phyloP scores from a whole-genome alignment of 345 rosid species.

The Jatropha curcas region DNA sequence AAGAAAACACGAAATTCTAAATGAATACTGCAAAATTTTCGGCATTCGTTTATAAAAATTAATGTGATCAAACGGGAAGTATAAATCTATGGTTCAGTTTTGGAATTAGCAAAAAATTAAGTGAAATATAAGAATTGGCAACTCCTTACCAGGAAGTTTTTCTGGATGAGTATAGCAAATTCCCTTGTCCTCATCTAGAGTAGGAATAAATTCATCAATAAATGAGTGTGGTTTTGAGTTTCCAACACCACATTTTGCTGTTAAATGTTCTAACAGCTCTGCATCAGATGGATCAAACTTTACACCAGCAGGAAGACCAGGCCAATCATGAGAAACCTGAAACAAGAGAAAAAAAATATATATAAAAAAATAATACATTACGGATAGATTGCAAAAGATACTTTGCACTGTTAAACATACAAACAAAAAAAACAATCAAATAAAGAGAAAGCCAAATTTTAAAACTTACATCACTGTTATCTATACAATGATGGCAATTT shows the following conservation, averaged over 20 bases:
- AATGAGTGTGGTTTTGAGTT: slow-evolving; percentile 50
- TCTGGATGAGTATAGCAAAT: slow-evolving; percentile 90
- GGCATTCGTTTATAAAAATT: no score
- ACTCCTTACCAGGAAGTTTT: slow-evolving; percentile 78
- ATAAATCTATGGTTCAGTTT: not conserved
- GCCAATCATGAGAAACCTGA: slow-evolving; percentile 75
- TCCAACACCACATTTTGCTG: slow-evolving; percentile 71
- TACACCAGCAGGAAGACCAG: slow-evolving; percentile 89
- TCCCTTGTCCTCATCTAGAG: slow-evolving; percentile 64
- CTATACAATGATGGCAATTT: slow-evolving; percentile 59
- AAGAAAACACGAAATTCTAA: no score
- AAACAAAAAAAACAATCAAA: not conserved
- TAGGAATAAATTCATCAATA: slow-evolving; percentile 68
- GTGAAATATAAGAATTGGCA: not conserved
- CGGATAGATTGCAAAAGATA: not conserved
- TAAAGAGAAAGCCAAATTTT: not conserved
- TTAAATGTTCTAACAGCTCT: slow-evolving; percentile 68
- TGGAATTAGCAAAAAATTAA: not conserved
- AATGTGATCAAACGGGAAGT: not conserved
- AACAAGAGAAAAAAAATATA: slow-evolving; percentile 8
- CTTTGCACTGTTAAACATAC: not conserved
- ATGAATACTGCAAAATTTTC: no score
- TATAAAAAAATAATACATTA: not conserved
- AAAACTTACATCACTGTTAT: slow-evolving; percentile 77
- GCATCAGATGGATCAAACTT: slow-evolving; percentile 93